Conservation (phyloP, 2,329 filamentous ascomycete species). For the Penicillium janthinellum region DNA sequence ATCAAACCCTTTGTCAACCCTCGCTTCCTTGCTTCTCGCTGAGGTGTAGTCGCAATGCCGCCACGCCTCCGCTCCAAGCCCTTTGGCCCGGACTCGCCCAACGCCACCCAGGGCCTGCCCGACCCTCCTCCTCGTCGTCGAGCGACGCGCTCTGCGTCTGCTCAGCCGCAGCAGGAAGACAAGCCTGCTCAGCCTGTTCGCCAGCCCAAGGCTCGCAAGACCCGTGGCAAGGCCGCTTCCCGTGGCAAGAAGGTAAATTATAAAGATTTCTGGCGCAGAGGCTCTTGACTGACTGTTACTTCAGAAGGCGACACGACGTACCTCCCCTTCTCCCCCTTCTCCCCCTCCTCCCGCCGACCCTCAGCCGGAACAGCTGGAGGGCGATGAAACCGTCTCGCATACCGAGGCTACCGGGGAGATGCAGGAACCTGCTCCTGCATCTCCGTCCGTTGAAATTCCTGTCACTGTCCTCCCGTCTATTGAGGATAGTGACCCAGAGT, state of each 20-base stretch:
- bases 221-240: constrained; percentile 10
- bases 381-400: not conserved
- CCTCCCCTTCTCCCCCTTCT: not conserved
- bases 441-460: constrained; percentile 4
- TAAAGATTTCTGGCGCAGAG: not conserved
- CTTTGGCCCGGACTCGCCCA: constrained; percentile 36
- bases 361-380: constrained; percentile 6
- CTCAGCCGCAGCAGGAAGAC: constrained; percentile 16
- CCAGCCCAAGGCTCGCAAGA: constrained; percentile 9
- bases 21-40: not conserved
- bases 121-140: constrained; percentile 19
- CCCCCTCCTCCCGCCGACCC: not conserved
- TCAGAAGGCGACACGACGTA: constrained; percentile 1
- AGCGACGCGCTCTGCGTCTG: constrained; percentile 21
- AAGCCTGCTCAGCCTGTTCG: constrained; percentile 4
- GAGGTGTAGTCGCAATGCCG: constrained; percentile 29
- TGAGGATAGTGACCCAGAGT: constrained; percentile 7
- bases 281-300: not conserved
- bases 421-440: not conserved
- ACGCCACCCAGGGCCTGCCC: constrained; percentile 15
- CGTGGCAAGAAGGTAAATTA: constrained; percentile 15
- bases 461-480: constrained; percentile 10
- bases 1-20: not conserved
- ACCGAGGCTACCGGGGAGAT: not conserved
- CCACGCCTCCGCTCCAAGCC: constrained; percentile 42